Conservation (phyloP, 345 rosid genomes). For the Kernera saxatilis region DNA sequence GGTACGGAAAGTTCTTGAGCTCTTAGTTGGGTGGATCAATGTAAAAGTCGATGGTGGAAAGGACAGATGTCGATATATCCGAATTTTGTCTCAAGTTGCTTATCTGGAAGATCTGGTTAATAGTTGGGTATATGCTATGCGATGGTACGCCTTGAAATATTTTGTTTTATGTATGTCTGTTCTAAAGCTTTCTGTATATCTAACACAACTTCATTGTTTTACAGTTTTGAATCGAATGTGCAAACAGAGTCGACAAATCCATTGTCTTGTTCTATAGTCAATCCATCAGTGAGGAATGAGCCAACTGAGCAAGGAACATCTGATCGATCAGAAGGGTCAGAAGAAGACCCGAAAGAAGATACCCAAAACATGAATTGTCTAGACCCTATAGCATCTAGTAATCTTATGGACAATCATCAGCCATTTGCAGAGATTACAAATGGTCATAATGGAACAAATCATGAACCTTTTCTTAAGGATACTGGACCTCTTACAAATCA, state of each 20-base stretch:
- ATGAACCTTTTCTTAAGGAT: conserved; percentile 8
- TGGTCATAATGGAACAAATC: conserved; percentile 15
- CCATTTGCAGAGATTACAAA: conserved; percentile 4
- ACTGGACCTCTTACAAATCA: conserved; percentile 2
- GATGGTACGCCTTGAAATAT: conserved; percentile 46
- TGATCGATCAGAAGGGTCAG: conserved; percentile 28
- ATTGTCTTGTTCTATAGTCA: conserved; percentile 29
- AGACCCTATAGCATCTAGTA: conserved; percentile 19
- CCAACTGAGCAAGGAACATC: conserved; percentile 29
- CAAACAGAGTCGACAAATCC: conserved; percentile 37
- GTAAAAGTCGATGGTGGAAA: conserved; percentile 76
- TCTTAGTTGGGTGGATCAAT: conserved; percentile 66
- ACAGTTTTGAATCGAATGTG: conserved; percentile 62
- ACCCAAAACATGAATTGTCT: conserved; percentile 28
- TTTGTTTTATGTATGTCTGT: conserved; percentile 8
- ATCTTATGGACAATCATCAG: conserved; percentile 15
- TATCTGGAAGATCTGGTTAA: conserved; percentile 87
- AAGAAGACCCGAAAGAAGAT: conserved; percentile 23
- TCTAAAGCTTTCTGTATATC: conserved; percentile 6
- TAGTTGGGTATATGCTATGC: conserved; percentile 80
- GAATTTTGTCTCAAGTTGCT: conserved; percentile 87
- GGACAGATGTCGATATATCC: conserved; percentile 63
- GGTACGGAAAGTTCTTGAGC: conserved; percentile 86
- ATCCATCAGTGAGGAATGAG: conserved; percentile 29
- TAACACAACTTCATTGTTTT: conserved; percentile 34